phyloP scores from a whole-genome alignment of 352 stramenopile genomes.

The Phytophthora multivora region DNA sequence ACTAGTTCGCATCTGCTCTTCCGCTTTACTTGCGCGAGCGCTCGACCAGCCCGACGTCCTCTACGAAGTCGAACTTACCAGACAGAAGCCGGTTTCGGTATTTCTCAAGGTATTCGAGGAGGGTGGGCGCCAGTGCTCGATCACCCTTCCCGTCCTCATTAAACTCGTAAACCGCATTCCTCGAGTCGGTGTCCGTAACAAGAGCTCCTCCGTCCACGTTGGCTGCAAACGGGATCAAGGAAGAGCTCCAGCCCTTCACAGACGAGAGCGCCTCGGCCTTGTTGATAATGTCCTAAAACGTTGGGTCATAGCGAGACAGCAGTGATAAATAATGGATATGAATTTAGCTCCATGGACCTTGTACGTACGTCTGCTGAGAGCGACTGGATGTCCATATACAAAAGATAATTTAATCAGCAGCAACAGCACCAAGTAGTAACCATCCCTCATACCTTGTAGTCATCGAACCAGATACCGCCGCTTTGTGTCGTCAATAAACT shows the following conservation, averaged over 20 bases:
- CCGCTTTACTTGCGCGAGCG: conserved; percentile 59
- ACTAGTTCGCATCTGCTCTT: too few relatives aligned
- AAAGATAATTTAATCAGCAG: conserved; percentile 9
- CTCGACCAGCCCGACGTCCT: conserved; percentile 83
- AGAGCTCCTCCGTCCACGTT: conserved; percentile 75
- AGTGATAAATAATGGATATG: background rate
- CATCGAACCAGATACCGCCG: conserved; percentile 84
- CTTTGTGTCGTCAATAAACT: conserved; percentile 76
- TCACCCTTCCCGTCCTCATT: conserved; percentile 62
- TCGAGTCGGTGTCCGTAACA: conserved; percentile 53
- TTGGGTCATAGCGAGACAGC: background rate
- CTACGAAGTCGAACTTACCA: conserved; percentile 81
- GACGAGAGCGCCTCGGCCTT: conserved; percentile 50
- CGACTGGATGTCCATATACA: conserved; percentile 38
- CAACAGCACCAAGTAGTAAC: background rate
- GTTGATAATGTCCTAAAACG: conserved; percentile 58
- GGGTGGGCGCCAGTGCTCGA: conserved; percentile 47
- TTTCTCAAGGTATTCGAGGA: conserved; percentile 76
- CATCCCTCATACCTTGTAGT: conserved; percentile 57
- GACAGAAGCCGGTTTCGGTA: conserved; percentile 86
- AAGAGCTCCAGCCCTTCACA: conserved; percentile 60
- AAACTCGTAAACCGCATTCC: conserved; percentile 74
- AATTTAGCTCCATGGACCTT: background rate
- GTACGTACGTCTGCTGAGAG: conserved; percentile 55
- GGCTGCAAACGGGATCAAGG: conserved; percentile 72